A percentile compares a stretch with the other conserved stretches of the same genome.
Conservation (phyloP, 2,329 filamentous ascomycete genomes). For the Orbilia quercus region DNA sequence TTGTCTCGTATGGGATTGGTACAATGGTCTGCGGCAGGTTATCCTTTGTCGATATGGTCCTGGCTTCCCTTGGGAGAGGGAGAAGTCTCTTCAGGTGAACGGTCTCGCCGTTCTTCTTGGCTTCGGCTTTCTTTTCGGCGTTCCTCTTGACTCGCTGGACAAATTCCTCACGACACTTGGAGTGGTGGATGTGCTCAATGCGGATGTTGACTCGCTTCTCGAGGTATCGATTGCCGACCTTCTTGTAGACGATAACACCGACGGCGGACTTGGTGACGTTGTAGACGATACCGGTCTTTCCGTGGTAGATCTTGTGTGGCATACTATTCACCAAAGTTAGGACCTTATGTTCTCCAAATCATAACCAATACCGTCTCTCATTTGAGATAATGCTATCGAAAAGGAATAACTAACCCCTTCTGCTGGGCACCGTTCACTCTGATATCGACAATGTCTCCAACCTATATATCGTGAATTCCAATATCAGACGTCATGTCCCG, state of each 20-base stretch:
- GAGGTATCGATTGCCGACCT: conserved; percentile 98
- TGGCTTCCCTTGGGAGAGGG: conserved; percentile 79
- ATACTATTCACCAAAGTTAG: conserved; percentile 71
- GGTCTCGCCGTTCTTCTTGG: conserved; percentile 86
- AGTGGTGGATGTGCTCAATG: conserved; percentile 94
- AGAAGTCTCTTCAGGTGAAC: conserved; percentile 95
- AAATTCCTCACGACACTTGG: conserved; percentile 96
- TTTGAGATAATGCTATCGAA: neutral
- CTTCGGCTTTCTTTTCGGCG: conserved; percentile 89
- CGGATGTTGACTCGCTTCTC: conserved; percentile 99
- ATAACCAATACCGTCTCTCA: neutral
- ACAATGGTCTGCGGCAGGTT: conserved; percentile 90
- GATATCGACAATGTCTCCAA: conserved; percentile 99
- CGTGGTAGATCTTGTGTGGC: conserved; percentile 99
- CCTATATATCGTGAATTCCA: conserved; percentile 63
- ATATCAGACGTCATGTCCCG: conserved; percentile 65
- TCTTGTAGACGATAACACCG: conserved; percentile 99
- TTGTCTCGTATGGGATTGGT: conserved; percentile 96
- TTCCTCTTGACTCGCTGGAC: conserved; percentile 95
- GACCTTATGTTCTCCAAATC: neutral
- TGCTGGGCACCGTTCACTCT: conserved; percentile 98
- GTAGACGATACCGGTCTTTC: conserved; percentile 98
- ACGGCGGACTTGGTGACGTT: conserved; percentile 99
- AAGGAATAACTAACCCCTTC: conserved; percentile 70
- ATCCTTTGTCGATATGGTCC: conserved; percentile 81